These are phyloP conservation scores for Suillus decipiens DNA, from an alignment of 768 basidiomycete species.

Conservation along the genomic window DNA sequence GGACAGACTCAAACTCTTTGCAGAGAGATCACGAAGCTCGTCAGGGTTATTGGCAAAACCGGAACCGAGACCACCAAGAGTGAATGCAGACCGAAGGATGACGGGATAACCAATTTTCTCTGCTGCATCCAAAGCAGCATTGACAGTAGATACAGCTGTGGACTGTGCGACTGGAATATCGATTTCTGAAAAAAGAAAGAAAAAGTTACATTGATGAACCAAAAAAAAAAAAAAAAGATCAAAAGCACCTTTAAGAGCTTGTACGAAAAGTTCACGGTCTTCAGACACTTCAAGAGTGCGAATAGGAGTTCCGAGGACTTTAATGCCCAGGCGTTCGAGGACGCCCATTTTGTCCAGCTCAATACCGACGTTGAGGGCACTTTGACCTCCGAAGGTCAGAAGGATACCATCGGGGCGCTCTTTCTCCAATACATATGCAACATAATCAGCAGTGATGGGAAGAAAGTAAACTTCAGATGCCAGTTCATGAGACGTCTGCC, in stretches of 20 bases:
- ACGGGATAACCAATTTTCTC: conserved; percentile 94
- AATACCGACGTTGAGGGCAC: conserved; percentile 96
- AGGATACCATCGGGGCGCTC: conserved; percentile 97
- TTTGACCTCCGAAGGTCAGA: conserved; percentile 97
- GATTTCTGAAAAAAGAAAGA: conserved; percentile 69
- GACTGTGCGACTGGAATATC: conserved; percentile 95
- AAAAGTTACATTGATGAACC: conserved; percentile 12
- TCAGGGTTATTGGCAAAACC: conserved; percentile 96
- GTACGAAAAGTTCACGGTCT: conserved; percentile 93
- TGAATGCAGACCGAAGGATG: conserved; percentile 95
- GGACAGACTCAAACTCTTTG: conserved; percentile 85
- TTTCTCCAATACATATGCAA: conserved; percentile 98
- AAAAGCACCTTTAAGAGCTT: conserved; percentile 85
- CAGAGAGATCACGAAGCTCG: conserved; percentile 91
- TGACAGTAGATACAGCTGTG: conserved; percentile 94
- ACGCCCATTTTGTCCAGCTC: conserved; percentile 96
- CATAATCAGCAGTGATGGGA: conserved; percentile 95
- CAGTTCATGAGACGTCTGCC: conserved; percentile 98
- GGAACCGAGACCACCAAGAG: conserved; percentile 96
- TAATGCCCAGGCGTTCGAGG: conserved; percentile 87
- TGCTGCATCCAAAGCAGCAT: conserved; percentile 90
- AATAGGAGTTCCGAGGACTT: conserved; percentile 94
- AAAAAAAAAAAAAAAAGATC: background rate
- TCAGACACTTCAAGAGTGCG: conserved; percentile 95
- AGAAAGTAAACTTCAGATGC: conserved; percentile 98